Evolutionary conservation across 768 basidiomycete species (phyloP), one percentile per base, ranked within the genome.

Genomic region (Tricholoma hemisulphureum): DNA sequence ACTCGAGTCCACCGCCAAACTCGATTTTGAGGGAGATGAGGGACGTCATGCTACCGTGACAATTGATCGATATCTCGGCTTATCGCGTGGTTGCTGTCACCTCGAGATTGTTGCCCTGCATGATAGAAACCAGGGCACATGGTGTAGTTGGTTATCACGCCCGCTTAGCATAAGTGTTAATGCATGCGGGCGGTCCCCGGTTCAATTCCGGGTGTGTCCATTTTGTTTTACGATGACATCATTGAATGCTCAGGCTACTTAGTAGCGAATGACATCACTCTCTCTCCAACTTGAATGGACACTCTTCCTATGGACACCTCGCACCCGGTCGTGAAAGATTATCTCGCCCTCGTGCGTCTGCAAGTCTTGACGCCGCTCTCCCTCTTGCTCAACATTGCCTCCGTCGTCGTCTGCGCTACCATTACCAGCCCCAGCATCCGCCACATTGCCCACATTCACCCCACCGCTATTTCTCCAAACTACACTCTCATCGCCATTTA

Each of bases 361-460:
- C 94, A 97, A 69, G 91, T 96, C 20, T 74, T 95, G 46, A 93
- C 93, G 0, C 94, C 94, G 0, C 76, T 96, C 1, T 89, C 90
- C 1, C 78, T 96, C 8, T 79, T 94, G 62, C 83, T 95, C 57
- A 90, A 90, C 66, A 84, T 95, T 41, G 88, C 86, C 0, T 78
- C 84, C 1, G 76, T 88, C 49, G 65, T 89, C 32, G 81, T 92
- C 4, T 95, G 93, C 67, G 69, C 87, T 0, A 60, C 85, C 8
- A 76, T 93, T 18, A 77, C 88, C 26, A 80, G 75, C 18, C 93
- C 93, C 0, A 84, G 83, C 21, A 77, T 91, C 10, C 68, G 84
- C 80, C 57, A 55, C 73, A 72, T 58, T 6, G 21, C 51, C 16
- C 11, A 69, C 43, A 69, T 76, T 5, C 79, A 88, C 63, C 87